Evolutionary conservation across 2,329 filamentous ascomycete species (phyloP), one percentile per base, ranked within the genome.

Genomic region (Fusarium robinianum): DNA sequence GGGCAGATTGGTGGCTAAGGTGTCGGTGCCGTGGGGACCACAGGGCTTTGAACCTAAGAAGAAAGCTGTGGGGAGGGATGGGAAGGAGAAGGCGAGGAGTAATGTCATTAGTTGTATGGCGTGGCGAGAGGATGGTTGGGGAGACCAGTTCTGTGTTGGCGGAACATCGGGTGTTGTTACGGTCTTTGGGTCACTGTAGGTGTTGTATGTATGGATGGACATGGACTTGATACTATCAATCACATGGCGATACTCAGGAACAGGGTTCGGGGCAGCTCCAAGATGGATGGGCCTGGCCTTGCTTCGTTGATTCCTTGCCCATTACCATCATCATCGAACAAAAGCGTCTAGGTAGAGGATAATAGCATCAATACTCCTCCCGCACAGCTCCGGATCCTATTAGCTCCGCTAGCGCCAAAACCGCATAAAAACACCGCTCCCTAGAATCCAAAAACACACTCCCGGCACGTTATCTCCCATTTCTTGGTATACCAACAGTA

Each of bases 121-220:
- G 3, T 85, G 82, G 82, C 77, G 78, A 43, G 79, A 83, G 19
- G 70, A 72, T 34, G 81, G 82, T 12, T 81, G 79, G 66, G 81
- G 81, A 5, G 77, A 83, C 46, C 80, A 85, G 63, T 85, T 81
- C 62, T 84, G 81, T 49, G 81, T 80, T 9, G 81, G 80, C 25
- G 81, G 81, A n/a, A 83, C 79, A 16, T 83, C 81, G 35, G 82
- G 82, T 5, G 71, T 81, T 11, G 81, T 83, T n/a, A 83, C 81
- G 1, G 80, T 85, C 8, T 85, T 80, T 65, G 80, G 80, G 19
- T 41, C 61, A 11, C 46, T 62, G 14, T 69, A 58, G 42, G 65
- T 31, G 10, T n/a, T 12, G 18, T 9, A 6, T 27, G 4, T 12
- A 10, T 5, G 9, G 8, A 14, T 14, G 9, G 16, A 57, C 16